Base-by-base conservation (phyloP, 2,329 filamentous ascomycete genomes). In the Ceratocystis colombiana region DNA sequence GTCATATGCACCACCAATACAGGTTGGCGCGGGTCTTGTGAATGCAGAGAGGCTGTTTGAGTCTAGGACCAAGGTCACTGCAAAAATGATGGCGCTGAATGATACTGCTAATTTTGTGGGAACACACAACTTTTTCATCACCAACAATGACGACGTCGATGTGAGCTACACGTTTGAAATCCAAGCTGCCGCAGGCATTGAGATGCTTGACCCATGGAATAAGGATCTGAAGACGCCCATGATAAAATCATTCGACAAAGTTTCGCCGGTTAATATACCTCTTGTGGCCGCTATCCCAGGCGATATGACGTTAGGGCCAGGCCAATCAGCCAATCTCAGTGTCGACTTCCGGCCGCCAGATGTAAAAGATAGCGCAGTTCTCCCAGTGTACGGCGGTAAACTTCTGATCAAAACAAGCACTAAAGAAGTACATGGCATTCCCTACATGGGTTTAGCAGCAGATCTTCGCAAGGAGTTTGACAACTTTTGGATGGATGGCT, bases 21-120 rank as follows among this genome's bases (percentile, higher is more conserved):
- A 74, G 72, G 76, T 76, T 66, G 80, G 80, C 25, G 78, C 74
- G 8, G 80, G 80, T 1, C 72, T 82, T 5, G 73, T 81, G 20
- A 75, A 81, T 66, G 79, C 78, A 2, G 76, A 73, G 69, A 77
- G 78, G 62, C 74, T 79, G 2, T 72, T 80, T 12, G 73, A 75
- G 28, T 75, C 77, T 50, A 74, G 72, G 3, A 76, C 76, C 0
- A 68, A 72, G 33, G 70, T 79, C 28, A 73, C 73, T n/a, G 78
- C 75, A 7, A 74, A 77, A 46, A 76, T 77, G 8, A 77, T 83
- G 59, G 74, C 77, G 15, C 75, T 82, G 64, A 79, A 78, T 64
- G 81, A 83, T 65, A 81, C 79, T 0, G 73, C 76, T 48, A 69
- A 78, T 63, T 79, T 82, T 67, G 68, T 69, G 15, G 67, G 72